Evolutionary conservation across 2,329 filamentous ascomycete species (phyloP).

Genomic region (Gnomoniopsis sp.): DNA sequence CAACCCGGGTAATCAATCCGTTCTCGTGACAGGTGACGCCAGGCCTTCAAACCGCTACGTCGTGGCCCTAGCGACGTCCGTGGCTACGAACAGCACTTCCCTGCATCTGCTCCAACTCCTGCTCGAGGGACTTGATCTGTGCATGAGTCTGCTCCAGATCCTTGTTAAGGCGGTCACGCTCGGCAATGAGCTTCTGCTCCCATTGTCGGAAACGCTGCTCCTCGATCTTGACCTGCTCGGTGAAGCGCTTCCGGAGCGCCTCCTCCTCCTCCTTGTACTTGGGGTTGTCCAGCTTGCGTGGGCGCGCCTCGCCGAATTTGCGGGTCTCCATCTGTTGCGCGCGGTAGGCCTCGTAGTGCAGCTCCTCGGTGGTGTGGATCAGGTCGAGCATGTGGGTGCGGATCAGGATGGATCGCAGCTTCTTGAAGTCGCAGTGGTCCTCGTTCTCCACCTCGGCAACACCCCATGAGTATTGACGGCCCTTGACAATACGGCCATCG

Average conservation of each 20-base stretch:
- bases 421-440: constrained; percentile 99
- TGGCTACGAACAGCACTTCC: constrained; percentile 86
- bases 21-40: constrained; percentile 6
- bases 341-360: constrained; percentile 98
- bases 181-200: constrained; percentile 99
- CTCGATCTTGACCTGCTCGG: constrained; percentile 99
- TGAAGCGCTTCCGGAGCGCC: constrained; percentile 96
- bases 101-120: constrained; percentile 91
- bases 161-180: constrained; percentile 99
- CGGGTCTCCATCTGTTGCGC: constrained; percentile 99
- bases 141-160: constrained; percentile 97
- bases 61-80: constrained; percentile 70
- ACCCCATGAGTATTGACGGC: constrained; percentile 98
- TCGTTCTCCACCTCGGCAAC: constrained; percentile 99
- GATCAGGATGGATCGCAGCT: constrained; percentile 97
- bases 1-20: constrained; percentile 2
- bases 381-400: constrained; percentile 99
- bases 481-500: constrained; percentile 96
- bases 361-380: constrained; percentile 98
- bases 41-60: constrained; percentile 21
- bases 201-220: constrained; percentile 98
- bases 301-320: constrained; percentile 97
- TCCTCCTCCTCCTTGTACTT: constrained; percentile 99
- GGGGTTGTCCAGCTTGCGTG: constrained; percentile 98
- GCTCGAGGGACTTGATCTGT: constrained; percentile 86